These are phyloP conservation scores for Xylariaceae sp. DNA, from an alignment of 2,329 filamentous ascomycete species.

Conservation along the genomic window DNA sequence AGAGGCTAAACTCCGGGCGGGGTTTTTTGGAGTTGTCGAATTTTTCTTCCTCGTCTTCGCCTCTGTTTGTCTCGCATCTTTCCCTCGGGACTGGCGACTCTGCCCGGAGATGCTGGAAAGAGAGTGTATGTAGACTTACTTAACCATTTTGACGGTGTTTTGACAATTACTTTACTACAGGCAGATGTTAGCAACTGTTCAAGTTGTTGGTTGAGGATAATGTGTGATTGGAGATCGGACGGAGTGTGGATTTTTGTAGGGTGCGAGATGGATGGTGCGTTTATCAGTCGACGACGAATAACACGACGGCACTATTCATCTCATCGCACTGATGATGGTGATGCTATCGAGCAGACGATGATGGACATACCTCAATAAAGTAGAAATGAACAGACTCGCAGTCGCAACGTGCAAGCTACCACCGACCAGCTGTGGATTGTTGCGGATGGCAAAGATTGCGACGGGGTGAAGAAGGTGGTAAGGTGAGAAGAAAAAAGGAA, in stretches of 20 bases:
- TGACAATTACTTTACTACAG: slow-evolving; percentile 38
- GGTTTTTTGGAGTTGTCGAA: slow-evolving; percentile 18
- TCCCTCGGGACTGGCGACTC: not conserved
- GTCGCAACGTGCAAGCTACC: slow-evolving; percentile 27
- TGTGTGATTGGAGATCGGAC: not conserved
- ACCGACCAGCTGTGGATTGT: slow-evolving; percentile 30
- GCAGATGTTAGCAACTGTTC: slow-evolving; percentile 14
- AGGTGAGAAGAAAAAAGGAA: slow-evolving; percentile 10
- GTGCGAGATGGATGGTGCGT: no score
- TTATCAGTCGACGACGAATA: not conserved
- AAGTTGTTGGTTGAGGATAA: not conserved
- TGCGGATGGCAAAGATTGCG: slow-evolving; percentile 22
- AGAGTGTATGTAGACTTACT: slow-evolving; percentile 59
- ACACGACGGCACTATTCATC: not conserved
- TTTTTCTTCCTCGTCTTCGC: slow-evolving; percentile 7
- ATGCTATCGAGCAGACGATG: not conserved
- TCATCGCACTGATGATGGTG: not conserved
- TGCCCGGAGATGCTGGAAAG: not conserved
- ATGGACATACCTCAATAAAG: slow-evolving; percentile 20
- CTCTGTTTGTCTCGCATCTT: not conserved
- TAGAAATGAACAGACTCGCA: slow-evolving; percentile 16
- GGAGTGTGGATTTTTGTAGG: not conserved
- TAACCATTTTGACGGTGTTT: slow-evolving; percentile 97
- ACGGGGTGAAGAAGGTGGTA: slow-evolving; percentile 9
- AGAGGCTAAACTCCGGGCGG: slow-evolving; percentile 40